These are phyloP conservation scores for Apophysomyces sp. DNA, from an alignment of 371 early-diverging fungal species.

Conservation along the genomic window DNA sequence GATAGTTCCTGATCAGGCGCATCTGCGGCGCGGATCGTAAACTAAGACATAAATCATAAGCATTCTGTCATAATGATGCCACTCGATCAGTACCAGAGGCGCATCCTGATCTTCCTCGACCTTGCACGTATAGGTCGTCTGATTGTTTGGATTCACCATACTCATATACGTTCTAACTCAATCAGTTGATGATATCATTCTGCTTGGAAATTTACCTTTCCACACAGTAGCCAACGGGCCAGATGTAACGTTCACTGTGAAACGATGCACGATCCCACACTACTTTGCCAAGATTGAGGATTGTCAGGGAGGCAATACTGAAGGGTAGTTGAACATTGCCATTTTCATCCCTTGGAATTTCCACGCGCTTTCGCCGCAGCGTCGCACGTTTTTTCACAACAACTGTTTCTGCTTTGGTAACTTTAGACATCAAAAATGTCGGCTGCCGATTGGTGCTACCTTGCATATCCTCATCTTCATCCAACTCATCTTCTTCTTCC, in stretches of 20 bases:
- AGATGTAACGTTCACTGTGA: slow-evolving; percentile 42
- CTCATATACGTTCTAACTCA: slow-evolving; percentile 64
- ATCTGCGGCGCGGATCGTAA: slow-evolving; percentile 77
- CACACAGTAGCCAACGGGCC: slow-evolving; percentile 22
- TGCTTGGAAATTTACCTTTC: slow-evolving; percentile 12
- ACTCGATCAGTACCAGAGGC: slow-evolving; percentile 48
- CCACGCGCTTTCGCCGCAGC: slow-evolving; percentile 14
- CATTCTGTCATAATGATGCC: background rate
- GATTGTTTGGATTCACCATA: slow-evolving; percentile 63
- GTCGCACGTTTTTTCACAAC: slow-evolving; percentile 2
- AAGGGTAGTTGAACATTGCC: slow-evolving; percentile 74
- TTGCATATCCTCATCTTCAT: slow-evolving; percentile 22
- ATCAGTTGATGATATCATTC: background rate
- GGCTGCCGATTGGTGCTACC: slow-evolving; percentile 3
- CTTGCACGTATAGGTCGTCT: slow-evolving; percentile 71
- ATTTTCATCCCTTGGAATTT: slow-evolving; percentile 60
- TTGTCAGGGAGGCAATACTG: slow-evolving; percentile 67
- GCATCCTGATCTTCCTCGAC: slow-evolving; percentile 81
- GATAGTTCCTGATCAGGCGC: slow-evolving; percentile 58
- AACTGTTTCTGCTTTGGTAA: slow-evolving; percentile 5
- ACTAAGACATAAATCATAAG: slow-evolving; percentile 30
- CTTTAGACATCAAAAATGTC: background rate
- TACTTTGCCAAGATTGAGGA: slow-evolving; percentile 69
- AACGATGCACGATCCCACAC: slow-evolving; percentile 69
- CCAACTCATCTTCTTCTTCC: slow-evolving; percentile 15